phyloP scores from a whole-genome alignment of 108 stramenopile species.

The Nannochloropsis salina region DNA sequence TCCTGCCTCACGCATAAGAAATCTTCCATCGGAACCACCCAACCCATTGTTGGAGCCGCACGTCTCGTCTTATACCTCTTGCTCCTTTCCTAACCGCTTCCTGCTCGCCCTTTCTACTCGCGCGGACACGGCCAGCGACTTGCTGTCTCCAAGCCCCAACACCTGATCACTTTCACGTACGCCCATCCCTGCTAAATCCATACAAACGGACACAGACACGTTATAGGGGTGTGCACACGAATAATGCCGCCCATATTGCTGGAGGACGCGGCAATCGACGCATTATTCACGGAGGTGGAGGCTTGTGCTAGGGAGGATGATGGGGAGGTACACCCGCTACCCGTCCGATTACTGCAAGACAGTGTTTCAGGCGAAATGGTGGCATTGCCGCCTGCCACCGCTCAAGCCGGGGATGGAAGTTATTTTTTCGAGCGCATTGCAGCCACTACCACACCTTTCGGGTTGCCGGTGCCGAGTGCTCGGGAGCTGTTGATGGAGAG shows the following conservation, averaged over 20 bases:
- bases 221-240: neutral
- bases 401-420: neutral
- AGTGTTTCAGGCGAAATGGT: neutral
- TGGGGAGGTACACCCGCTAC: neutral
- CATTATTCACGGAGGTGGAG: neutral
- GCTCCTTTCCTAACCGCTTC: too few species aligned
- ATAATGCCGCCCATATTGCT: neutral
- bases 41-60: too few species aligned
- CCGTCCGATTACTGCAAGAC: neutral
- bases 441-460: neutral
- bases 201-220: too few species aligned
- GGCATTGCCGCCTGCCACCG: neutral
- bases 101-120: too few species aligned
- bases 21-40: too few species aligned
- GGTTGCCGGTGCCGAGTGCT: neutral
- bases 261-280: neutral
- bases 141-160: too few species aligned
- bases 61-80: too few species aligned
- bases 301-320: neutral
- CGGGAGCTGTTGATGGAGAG: neutral
- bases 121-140: too few species aligned
- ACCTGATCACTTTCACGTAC: too few species aligned
- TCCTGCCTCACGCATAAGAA: too few species aligned
- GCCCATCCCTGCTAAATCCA: too few species aligned
- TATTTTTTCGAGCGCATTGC: constrained; percentile 14